phyloP scores from a whole-genome alignment of 345 rosid species.

The Leavenworthia alabamica region DNA sequence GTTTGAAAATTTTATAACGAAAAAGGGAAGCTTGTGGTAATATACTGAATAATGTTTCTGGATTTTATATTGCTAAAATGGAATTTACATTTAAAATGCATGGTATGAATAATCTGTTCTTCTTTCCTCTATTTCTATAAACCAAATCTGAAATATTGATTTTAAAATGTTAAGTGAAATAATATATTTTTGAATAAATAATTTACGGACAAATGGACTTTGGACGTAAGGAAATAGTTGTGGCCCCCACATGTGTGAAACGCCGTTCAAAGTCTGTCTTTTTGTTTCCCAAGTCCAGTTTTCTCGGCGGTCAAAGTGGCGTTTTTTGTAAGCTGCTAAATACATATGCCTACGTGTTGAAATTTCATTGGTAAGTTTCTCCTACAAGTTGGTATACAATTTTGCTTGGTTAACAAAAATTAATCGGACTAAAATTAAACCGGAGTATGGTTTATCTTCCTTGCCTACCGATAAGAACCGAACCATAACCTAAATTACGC shows the following conservation, averaged over 20 bases:
- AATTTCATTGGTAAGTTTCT: background rate
- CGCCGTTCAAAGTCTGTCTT: background rate
- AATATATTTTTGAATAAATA: background rate
- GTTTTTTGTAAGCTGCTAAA: background rate
- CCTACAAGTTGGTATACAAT: background rate
- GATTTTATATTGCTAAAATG: background rate
- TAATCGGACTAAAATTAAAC: background rate
- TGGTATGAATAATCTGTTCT: background rate
- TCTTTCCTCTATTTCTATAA: background rate
- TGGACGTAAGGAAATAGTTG: too few species aligned
- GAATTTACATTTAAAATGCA: background rate
- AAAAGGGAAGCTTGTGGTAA: background rate
- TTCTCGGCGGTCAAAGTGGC: slow-evolving; percentile 27
- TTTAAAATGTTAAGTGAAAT: background rate
- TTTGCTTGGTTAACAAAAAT: background rate
- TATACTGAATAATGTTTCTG: background rate
- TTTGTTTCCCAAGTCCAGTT: slow-evolving; percentile 21
- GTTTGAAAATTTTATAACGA: background rate
- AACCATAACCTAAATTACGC: slow-evolving; percentile 22
- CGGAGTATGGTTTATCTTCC: background rate
- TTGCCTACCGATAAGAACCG: slow-evolving; percentile 5
- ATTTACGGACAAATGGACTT: background rate
- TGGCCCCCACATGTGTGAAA: slow-evolving; percentile 5
- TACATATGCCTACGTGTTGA: background rate
- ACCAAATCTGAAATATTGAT: background rate